These are phyloP conservation scores for Colletotrichum paranaense DNA, from an alignment of 2,329 filamentous ascomycete genomes.

Conservation along the genomic window DNA sequence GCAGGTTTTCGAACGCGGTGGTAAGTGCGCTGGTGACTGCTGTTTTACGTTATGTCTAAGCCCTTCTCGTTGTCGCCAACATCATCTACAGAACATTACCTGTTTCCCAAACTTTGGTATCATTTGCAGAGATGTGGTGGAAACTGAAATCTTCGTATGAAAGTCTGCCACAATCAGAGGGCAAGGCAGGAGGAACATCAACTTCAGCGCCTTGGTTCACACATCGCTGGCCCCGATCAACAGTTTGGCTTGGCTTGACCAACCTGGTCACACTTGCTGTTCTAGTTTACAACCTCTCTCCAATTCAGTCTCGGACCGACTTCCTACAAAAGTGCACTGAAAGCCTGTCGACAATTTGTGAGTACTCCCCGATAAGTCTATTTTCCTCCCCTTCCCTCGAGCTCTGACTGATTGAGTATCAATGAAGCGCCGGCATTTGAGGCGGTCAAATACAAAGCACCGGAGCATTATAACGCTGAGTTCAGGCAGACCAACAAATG, in stretches of 20 bases:
- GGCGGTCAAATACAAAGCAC: neutral
- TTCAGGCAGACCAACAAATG: constrained; percentile 30
- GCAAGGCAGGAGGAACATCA: neutral
- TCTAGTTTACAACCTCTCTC: neutral
- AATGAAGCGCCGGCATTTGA: constrained; percentile 20
- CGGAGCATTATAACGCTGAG: constrained; percentile 23
- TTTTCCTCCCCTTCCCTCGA: no score
- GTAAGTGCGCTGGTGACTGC: no score
- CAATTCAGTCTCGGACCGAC: fast-evolving
- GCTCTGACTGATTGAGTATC: no score
- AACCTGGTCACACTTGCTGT: neutral
- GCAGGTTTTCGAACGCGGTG: no score
- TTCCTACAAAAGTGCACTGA: neutral
- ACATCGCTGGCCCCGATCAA: neutral
- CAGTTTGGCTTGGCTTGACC: neutral
- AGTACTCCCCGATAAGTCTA: neutral
- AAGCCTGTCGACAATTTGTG: constrained; percentile 14
- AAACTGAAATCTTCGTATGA: neutral
- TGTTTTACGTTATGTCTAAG: neutral
- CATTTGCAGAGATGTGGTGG: constrained; percentile 4
- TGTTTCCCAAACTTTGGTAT: neutral
- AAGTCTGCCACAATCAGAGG: constrained; percentile 9
- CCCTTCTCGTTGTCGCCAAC: no score
- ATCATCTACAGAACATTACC: fast-evolving
- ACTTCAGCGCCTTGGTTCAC: neutral